Evolutionary conservation across 129 eudicot species (phyloP).

Genomic region (Kitagawia praeruptora): DNA sequence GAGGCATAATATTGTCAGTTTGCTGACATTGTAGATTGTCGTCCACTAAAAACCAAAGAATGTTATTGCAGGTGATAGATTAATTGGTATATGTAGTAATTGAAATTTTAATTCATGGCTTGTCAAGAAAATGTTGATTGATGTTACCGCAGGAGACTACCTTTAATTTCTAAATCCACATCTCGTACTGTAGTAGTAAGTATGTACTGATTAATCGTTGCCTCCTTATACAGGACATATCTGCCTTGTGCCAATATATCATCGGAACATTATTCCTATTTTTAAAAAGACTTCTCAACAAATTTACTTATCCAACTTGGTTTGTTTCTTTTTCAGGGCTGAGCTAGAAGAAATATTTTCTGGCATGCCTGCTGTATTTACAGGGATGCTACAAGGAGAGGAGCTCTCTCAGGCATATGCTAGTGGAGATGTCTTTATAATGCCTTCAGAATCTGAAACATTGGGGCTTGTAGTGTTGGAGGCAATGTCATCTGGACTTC

Average conservation of each 20-base stretch:
- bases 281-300: not conserved
- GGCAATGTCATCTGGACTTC: conserved; percentile 98
- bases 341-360: conserved; percentile 73
- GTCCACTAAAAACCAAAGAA: not conserved
- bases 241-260: too few species aligned
- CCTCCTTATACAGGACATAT: not conserved
- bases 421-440: conserved; percentile 84
- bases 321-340: conserved; percentile 30
- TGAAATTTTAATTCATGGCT: not conserved
- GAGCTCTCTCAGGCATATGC: conserved; percentile 98
- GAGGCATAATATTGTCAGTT: not conserved
- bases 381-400: conserved; percentile 86
- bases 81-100: not conserved
- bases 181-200: not conserved
- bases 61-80: not conserved
- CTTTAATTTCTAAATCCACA: not conserved
- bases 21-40: not conserved
- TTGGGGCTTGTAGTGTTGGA: conserved; percentile 89
- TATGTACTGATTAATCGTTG: not conserved
- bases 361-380: conserved; percentile 91
- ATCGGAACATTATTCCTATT: not conserved
- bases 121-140: not conserved
- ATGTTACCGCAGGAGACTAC: not conserved
- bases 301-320: not conserved
- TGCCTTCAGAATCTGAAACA: conserved; percentile 97